A percentile compares a stretch with the other conserved stretches of the same genome.
These are phyloP conservation scores for Amanita pallidorosea DNA, from an alignment of 768 basidiomycete species.

Conservation along the genomic window DNA sequence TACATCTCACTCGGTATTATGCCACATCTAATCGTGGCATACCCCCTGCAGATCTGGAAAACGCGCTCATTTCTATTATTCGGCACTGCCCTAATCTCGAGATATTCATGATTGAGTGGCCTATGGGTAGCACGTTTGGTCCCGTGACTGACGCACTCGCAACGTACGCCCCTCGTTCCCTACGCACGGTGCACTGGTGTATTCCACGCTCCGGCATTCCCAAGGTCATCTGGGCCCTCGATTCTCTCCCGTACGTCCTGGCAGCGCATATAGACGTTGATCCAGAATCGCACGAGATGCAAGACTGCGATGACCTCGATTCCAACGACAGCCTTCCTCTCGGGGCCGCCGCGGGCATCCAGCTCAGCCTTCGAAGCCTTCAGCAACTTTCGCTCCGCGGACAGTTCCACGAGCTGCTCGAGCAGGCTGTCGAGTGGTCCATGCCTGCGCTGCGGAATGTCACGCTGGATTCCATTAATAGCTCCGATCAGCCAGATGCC, in stretches of 20 bases:
- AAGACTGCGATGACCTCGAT: constrained; percentile 26
- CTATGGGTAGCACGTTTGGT: constrained; percentile 48
- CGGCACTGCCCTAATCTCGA: constrained; percentile 63
- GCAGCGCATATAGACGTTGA: constrained; percentile 49
- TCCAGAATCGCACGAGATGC: constrained; percentile 15
- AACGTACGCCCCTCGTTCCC: constrained; percentile 32
- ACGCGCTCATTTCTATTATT: constrained; percentile 47
- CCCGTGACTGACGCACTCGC: constrained; percentile 56
- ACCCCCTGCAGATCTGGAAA: constrained; percentile 38
- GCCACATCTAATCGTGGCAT: constrained; percentile 22
- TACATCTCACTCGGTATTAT: constrained; percentile 55
- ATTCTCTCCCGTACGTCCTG: constrained; percentile 45
- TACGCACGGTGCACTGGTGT: constrained; percentile 55
- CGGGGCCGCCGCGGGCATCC: constrained; percentile 50
- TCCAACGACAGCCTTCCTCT: constrained; percentile 29
- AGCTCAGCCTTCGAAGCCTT: constrained; percentile 41
- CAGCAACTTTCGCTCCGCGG: constrained; percentile 57
- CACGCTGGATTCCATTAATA: constrained; percentile 41
- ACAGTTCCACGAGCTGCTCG: constrained; percentile 52
- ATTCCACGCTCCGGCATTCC: constrained; percentile 43
- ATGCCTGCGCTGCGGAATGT: constrained; percentile 50
- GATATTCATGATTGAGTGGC: constrained; percentile 60
- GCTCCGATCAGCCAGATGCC: constrained; percentile 47
- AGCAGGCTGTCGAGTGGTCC: constrained; percentile 58
- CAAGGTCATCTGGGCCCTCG: constrained; percentile 65